Evolutionary conservation across 192 early-diverging fungal species (phyloP), one percentile per base, ranked within the genome.

Genomic region (Backusella sp.): DNA sequence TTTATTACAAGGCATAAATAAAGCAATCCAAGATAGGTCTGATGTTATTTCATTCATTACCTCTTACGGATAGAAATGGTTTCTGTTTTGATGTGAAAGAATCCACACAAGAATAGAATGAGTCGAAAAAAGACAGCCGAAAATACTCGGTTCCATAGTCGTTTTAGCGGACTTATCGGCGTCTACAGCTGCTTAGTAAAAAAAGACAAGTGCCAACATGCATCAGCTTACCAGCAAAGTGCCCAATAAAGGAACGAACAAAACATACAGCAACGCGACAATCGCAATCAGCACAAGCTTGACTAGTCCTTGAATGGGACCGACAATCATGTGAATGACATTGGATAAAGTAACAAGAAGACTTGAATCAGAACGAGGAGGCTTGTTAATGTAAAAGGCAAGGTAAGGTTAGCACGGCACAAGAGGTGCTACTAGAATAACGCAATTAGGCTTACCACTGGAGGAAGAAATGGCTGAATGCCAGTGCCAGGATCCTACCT

Each of bases 401-500:
- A n/a, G 32, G 2, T 32, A 3, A n/a, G 46, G 17, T n/a, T 49
- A 49, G 5, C 6, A 49, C 4, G 1, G 17, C 46, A 15, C 14
- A 21, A 19, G 14, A 76, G 21, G 0, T 39, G 37, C 11, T 11
- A 37, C 11, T 11, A 37, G 7, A 32, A 32, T 3, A 32, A 32
- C 32, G 32, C 32, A 39, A 15, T 41, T 3, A 6, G 4, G 39
- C 66, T 76, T 91, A 91, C 91, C 75, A 92, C 84, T 4, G 90
- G 92, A 76, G 91, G 91, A 59, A 95, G 79, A 82, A 96, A 96
- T 8, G 95, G 95, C 74, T 96, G 95, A 59, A 96, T 94, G n/a
- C 95, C 95, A 6, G 94, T 96, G 39, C 94, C 92, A 59, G 89
- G 77, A 76, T 94, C 91, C 87, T 90, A 83, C 12, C 39, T 44